Base-by-base conservation (phyloP, 2,329 filamentous ascomycete genomes). In the Sclerotinia subarctica region DNA sequence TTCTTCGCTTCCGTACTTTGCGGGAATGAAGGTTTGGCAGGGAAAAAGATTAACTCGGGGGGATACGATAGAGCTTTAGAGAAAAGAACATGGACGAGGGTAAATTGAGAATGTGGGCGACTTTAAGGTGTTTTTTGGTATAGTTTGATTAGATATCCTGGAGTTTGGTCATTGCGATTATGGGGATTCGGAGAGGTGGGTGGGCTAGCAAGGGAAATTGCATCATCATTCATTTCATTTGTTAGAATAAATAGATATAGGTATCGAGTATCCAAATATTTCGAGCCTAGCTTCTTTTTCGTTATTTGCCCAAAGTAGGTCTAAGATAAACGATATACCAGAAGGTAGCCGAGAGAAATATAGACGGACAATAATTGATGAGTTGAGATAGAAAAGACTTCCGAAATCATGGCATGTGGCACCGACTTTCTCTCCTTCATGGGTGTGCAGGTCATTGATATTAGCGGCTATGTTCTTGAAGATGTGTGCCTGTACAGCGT, bases 381-480 rank as follows among this genome's bases (percentile, higher is more conserved):
- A 38, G 5, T 29, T 19, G n/a, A 21, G 46, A 62, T 10, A 26
- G 29, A 29, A 62, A 62, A 38, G 59, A 7, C 13, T 42, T 6
- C 35, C 35, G 15, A 44, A 72, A 42, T 72, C 70, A 68, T 72
- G 70, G 29, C 60, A 65, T 19, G 70, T 44, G 1, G 62, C 69
- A 46, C 67, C 46, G 4, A 72, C 53, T 46, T 60, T 62, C 19
- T 47, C 49, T 1, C 35, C 29, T 62, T 74, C 72, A 32, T 71
- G 67, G 35, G 76, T 70, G 19, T 80, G 67, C 5, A 80, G 66
- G 46, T 78, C 76, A 24, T 72, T 47, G 38, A 80, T 72, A 46
- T 80, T 76, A 5, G 68, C 71, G 5, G 74, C 71, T 74, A 80
- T 77, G 2, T 32, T 64, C 54, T 77, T 77, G 49, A 75, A 66